Base-by-base conservation (phyloP, 495 filamentous ascomycete genomes). In the Peziza echinospora region DNA sequence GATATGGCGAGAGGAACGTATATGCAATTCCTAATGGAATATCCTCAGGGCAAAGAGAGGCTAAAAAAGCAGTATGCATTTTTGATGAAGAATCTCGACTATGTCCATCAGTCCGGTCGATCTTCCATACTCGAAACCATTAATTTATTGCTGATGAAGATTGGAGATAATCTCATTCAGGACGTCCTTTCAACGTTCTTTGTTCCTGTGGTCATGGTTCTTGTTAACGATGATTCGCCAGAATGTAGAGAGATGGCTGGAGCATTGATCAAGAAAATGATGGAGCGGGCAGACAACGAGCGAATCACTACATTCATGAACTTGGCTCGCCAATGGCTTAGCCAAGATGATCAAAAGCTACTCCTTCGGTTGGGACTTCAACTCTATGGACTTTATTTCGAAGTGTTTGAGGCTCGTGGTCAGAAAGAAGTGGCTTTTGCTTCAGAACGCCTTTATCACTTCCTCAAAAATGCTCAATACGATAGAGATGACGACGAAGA, bases 11-110 rank as follows among this genome's bases (percentile, higher is more conserved):
- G 91, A 24, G 82, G 83, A 19, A 80, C 77, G 21, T 97, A 91
- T 63, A 76, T 93, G 60, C 83, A 93, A 54, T 97, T 96, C 67
- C 62, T 97, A 26, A 76, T 85, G 51, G 82, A 94, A 40, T 97
- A 94, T 57, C 89, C 89, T 0, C 89, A 96, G 57, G 82, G 78
- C 53, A 82, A 82, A 59, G 78, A 75, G 51, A 69, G 91, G 3
- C 84, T 85, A 71, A 70, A 71, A 10, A 93, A 94, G 53, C 89
- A 97, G 60, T 69, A 93, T 41, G 72, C 66, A 41, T 96, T 96
- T 64, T 68, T 96, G 28, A 73, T 86, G 22, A 78, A 80, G 51
- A 97, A 97, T 52, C 68, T 97, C 47, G 77, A 87, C 28, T 97
- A 93, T 62, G 76, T 85, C 43, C 73, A 86, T 52, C 76, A 80